Evolutionary conservation across 225 moss, liverwort and hornwort species (phyloP).

Genomic region (Polytrichum formosum): DNA sequence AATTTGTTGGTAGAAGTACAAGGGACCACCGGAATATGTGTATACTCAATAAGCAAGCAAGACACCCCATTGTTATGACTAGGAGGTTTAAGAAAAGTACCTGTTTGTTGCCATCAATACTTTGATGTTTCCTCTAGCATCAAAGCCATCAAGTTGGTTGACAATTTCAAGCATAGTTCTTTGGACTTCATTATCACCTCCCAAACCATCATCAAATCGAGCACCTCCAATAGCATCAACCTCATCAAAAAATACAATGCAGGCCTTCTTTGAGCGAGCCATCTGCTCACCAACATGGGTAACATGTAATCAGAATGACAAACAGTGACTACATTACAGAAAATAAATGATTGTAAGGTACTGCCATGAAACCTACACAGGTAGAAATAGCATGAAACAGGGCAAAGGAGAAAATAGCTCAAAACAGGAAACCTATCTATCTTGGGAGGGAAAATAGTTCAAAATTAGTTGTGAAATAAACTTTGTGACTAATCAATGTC

Average conservation of each 20-base stretch:
- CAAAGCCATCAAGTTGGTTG: conserved; percentile 96
- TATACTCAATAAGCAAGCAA: too few relatives aligned
- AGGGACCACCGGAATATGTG: too few relatives aligned
- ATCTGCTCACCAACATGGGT: conserved; percentile 51
- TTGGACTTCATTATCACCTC: conserved; percentile 98
- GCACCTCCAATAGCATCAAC: conserved; percentile 64
- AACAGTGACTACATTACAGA: background rate
- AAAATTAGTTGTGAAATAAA: too few relatives aligned
- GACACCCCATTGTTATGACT: too few relatives aligned
- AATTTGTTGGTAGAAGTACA: too few relatives aligned
- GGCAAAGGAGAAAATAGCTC: too few relatives aligned
- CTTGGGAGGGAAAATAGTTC: too few relatives aligned
- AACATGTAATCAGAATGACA: background rate
- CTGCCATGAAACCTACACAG: too few relatives aligned
- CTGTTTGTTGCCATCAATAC: conserved; percentile 97
- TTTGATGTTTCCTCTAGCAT: conserved; percentile 94
- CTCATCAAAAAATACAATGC: conserved; percentile 83
- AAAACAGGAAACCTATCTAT: too few relatives aligned
- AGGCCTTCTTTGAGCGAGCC: conserved; percentile 98
- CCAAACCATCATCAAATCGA: conserved; percentile 90
- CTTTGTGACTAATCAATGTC: too few relatives aligned
- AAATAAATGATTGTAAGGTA: too few relatives aligned
- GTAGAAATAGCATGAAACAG: too few relatives aligned
- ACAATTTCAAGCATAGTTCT: conserved; percentile 98
- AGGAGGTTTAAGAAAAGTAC: conserved; percentile 18